Conservation (phyloP, 768 basidiomycete genomes). For the Exidia glandulosa region DNA sequence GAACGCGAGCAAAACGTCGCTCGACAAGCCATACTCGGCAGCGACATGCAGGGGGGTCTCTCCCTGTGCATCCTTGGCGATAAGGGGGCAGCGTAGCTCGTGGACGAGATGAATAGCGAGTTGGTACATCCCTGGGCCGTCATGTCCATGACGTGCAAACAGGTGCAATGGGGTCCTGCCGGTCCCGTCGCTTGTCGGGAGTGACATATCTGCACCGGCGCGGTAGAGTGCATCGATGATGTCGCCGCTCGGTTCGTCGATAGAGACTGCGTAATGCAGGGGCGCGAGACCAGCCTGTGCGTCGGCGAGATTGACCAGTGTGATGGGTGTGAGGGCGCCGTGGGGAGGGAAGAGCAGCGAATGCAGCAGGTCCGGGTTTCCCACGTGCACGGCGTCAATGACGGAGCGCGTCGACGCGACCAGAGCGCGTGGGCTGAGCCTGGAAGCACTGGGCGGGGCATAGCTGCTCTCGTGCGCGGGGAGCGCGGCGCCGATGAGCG, state of each 20-base stretch:
- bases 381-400: slow-evolving; percentile 40
- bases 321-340: slow-evolving; percentile 31
- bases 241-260: slow-evolving; percentile 42
- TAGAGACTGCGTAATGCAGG: slow-evolving; percentile 57
- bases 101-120: slow-evolving; percentile 58
- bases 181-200: slow-evolving; percentile 52
- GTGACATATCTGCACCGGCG: slow-evolving; percentile 62
- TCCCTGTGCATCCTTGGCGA: slow-evolving; percentile 51
- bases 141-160: slow-evolving; percentile 12
- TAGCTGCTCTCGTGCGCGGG: neutral
- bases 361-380: slow-evolving; percentile 40
- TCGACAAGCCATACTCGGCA: slow-evolving; percentile 59
- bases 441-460: neutral
- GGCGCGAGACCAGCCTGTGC: slow-evolving; percentile 60
- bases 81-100: slow-evolving; percentile 58
- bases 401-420: slow-evolving; percentile 37
- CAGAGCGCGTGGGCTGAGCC: slow-evolving; percentile 13
- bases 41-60: slow-evolving; percentile 77
- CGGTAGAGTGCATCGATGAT: slow-evolving; percentile 61
- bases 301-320: slow-evolving; percentile 62
- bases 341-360: slow-evolving; percentile 42
- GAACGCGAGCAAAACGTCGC: slow-evolving; percentile 50
- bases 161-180: slow-evolving; percentile 15
- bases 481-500: neutral
- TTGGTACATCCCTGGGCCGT: slow-evolving; percentile 31